Conservation (phyloP, 1,284 basidiomycete genomes). For the Pseudozyma tsukubaensis region DNA sequence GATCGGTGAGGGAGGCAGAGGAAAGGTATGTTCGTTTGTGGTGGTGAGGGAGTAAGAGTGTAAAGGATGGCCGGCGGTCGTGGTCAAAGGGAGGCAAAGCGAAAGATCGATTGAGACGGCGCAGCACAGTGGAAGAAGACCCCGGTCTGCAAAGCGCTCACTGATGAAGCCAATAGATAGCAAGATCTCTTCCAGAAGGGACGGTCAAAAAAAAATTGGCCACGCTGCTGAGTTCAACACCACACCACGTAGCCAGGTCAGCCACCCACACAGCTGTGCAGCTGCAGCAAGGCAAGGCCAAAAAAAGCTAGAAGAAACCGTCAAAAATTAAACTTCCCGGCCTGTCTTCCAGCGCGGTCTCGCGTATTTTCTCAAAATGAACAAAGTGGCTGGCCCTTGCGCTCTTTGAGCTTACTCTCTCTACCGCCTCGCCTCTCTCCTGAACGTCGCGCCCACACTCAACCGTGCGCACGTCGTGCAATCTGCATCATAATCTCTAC, state of each 20-base stretch:
- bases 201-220: conserved; percentile 9
- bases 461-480: too few relatives aligned
- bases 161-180: conserved; percentile 31
- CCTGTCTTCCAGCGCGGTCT: not conserved
- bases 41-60: conserved; percentile 6
- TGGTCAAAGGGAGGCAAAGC: not conserved
- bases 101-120: not conserved
- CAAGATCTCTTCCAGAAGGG: conserved; percentile 29
- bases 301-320: conserved; percentile 2
- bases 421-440: too few relatives aligned
- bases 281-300: not conserved
- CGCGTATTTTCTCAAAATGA: too few relatives aligned
- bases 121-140: not conserved
- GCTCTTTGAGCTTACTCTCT: too few relatives aligned
- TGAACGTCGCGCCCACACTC: too few relatives aligned
- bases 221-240: not conserved
- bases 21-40: conserved; percentile 4
- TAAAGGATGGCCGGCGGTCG: not conserved
- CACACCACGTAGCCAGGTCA: not conserved
- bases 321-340: conserved; percentile 10
- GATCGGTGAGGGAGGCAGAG: conserved; percentile 8
- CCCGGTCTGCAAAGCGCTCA: not conserved
- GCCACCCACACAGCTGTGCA: too few relatives aligned
- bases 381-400: too few relatives aligned
- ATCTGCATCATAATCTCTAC: too few relatives aligned